Evolutionary conservation across 352 stramenopile genomes (phyloP).

Genomic region (Globisporangium barbulae): DNA sequence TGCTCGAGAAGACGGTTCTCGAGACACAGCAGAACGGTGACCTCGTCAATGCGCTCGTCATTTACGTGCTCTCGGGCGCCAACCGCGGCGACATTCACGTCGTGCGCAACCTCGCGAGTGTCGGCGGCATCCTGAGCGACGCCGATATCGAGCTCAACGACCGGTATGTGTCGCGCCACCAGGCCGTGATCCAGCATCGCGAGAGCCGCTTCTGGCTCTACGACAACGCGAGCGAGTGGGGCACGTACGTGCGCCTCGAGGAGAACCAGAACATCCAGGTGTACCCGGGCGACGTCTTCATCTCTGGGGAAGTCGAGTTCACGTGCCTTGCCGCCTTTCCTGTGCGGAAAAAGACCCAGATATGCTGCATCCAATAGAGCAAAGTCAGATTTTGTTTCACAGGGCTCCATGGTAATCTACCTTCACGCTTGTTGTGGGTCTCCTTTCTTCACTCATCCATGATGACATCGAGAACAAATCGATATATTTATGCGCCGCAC

Average conservation of each 20-base stretch:
- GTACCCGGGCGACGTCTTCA: constrained; percentile 62
- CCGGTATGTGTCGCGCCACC: constrained; percentile 44
- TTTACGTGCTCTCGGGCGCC: constrained; percentile 75
- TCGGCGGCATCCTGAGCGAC: constrained; percentile 50
- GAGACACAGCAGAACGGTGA: constrained; percentile 50
- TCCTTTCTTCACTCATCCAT: not conserved
- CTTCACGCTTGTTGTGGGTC: not conserved
- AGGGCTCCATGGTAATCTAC: no score
- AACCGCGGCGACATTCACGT: constrained; percentile 79
- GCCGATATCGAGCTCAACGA: constrained; percentile 74
- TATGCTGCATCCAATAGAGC: constrained; percentile 46
- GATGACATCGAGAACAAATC: no score
- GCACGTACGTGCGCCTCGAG: constrained; percentile 71
- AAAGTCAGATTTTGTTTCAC: not conserved
- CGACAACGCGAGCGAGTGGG: constrained; percentile 62
- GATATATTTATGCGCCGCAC: constrained; percentile 2
- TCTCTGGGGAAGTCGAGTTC: constrained; percentile 74
- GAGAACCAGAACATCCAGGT: constrained; percentile 65
- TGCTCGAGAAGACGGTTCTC: constrained; percentile 58
- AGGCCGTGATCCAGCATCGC: constrained; percentile 75
- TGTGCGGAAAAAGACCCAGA: constrained; percentile 49
- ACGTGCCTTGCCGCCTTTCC: constrained; percentile 63
- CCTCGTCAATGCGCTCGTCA: constrained; percentile 52
- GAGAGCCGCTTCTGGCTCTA: constrained; percentile 72
- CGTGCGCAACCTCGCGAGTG: constrained; percentile 56